Evolutionary conservation across 495 filamentous ascomycete species (phyloP).

Genomic region (Xylaria curta): DNA sequence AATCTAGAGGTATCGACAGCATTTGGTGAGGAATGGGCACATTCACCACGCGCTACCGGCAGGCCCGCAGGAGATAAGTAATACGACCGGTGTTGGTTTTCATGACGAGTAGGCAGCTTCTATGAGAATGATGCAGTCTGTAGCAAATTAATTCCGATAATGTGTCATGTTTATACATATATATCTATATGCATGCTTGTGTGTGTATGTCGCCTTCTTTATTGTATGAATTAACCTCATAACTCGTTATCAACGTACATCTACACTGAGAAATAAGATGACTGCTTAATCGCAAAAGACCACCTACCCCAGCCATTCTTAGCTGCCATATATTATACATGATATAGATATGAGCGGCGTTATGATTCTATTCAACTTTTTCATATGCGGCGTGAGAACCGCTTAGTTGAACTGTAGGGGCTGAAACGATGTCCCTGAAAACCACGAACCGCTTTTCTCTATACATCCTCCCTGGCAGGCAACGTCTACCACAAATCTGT

Average conservation of each 20-base stretch:
- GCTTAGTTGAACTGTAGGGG: not conserved
- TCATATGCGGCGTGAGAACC: too few relatives aligned
- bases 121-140: too few relatives aligned
- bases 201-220: not conserved
- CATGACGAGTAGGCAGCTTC: not conserved
- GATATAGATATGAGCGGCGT: not conserved
- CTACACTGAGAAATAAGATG: not conserved
- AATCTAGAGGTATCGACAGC: not conserved
- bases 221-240: not conserved
- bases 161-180: not conserved
- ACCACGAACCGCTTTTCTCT: conserved; percentile 1
- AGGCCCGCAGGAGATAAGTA: not conserved
- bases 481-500: conserved; percentile 11
- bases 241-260: not conserved
- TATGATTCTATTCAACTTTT: not conserved
- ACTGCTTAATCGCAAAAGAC: not conserved
- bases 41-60: not conserved
- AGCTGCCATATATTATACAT: not conserved
- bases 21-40: not conserved
- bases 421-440: not conserved
- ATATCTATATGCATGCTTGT: not conserved
- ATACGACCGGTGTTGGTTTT: not conserved
- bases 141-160: too few relatives aligned
- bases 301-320: not conserved
- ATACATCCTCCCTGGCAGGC: not conserved